Percentiles rank a stretch among this genome's conserved stretches.
Evolutionary conservation across 1,139 yeast genomes (phyloP).

Genomic region (Blastobotrys capitulatus): DNA sequence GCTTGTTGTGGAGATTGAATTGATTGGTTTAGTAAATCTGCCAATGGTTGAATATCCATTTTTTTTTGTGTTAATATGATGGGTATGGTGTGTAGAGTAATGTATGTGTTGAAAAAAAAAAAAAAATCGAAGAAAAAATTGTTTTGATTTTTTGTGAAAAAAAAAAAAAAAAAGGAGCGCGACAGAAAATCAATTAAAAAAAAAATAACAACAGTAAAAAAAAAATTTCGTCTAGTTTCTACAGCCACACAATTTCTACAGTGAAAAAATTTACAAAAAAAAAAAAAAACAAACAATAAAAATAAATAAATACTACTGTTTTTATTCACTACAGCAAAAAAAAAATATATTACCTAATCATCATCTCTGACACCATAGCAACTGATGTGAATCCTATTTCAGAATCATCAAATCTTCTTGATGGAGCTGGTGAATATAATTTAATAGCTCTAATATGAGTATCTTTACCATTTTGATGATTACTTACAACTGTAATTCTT

Average conservation of each 20-base stretch:
- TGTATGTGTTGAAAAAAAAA: not conserved
- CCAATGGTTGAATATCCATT: slow-evolving; percentile 13
- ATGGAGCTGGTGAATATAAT: slow-evolving; percentile 41
- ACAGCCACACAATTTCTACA: not conserved
- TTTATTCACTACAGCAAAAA: not conserved
- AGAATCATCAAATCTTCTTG: not conserved
- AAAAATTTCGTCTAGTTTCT: not conserved
- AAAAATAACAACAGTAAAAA: slow-evolving; percentile 1
- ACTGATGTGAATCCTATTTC: slow-evolving; percentile 4
- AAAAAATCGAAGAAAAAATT: not conserved
- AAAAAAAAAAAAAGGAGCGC: not conserved
- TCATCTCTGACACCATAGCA: slow-evolving; percentile 4
- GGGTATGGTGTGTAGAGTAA: slow-evolving; percentile 1
- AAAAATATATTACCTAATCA: not conserved
- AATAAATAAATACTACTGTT: not conserved
- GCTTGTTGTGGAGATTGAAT: slow-evolving; percentile 16
- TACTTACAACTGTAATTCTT: slow-evolving; percentile 63
- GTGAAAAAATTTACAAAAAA: no score
- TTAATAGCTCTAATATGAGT: slow-evolving; percentile 78
- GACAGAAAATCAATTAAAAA: not conserved
- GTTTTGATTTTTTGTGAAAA: not conserved
- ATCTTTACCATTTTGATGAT: slow-evolving; percentile 96
- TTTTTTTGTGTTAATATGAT: not conserved
- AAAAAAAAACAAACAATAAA: no score
- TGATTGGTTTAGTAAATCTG: slow-evolving; percentile 22